Evolutionary conservation across 2,329 filamentous ascomycete genomes (phyloP).

Genomic region (Calonectria honghensis): DNA sequence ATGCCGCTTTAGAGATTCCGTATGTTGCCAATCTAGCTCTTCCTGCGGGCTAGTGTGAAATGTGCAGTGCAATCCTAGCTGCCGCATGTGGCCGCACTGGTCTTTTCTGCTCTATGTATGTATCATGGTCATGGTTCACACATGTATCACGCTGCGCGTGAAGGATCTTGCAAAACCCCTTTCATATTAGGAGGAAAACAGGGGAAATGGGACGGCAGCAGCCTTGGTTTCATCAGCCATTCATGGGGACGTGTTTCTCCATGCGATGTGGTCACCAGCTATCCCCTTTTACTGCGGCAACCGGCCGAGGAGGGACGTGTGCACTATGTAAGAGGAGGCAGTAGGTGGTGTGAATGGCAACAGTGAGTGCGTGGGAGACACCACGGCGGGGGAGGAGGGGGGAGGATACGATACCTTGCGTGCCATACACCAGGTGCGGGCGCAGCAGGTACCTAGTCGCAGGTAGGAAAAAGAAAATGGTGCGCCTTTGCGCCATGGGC

Average conservation of each 20-base stretch:
- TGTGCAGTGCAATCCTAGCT: constrained; percentile 50
- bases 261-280: constrained; percentile 27
- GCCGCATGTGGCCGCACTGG: constrained; percentile 40
- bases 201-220: constrained; percentile 41
- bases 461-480: constrained; percentile 41
- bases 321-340: constrained; percentile 11
- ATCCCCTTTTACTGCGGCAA: constrained; percentile 37
- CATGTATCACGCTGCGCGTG: constrained; percentile 45
- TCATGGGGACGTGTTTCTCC: constrained; percentile 31
- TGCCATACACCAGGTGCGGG: constrained; percentile 53
- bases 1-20: constrained; percentile 26
- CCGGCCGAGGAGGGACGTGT: constrained; percentile 19
- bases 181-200: constrained; percentile 25
- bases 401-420: constrained; percentile 47
- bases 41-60: constrained; percentile 32
- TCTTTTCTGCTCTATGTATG: constrained; percentile 37
- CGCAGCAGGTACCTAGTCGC: constrained; percentile 50
- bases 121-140: constrained; percentile 32
- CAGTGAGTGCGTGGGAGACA: constrained; percentile 4
- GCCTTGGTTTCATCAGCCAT: constrained; percentile 49
- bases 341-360: constrained; percentile 23
- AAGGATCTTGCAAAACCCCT: constrained; percentile 39
- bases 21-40: constrained; percentile 27
- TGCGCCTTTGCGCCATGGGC: constrained; percentile 40
- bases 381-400: background rate